Evolutionary conservation across 2,329 filamentous ascomycete species (phyloP), one percentile per base, ranked within the genome.

Genomic region (Aspergillus sp.): DNA sequence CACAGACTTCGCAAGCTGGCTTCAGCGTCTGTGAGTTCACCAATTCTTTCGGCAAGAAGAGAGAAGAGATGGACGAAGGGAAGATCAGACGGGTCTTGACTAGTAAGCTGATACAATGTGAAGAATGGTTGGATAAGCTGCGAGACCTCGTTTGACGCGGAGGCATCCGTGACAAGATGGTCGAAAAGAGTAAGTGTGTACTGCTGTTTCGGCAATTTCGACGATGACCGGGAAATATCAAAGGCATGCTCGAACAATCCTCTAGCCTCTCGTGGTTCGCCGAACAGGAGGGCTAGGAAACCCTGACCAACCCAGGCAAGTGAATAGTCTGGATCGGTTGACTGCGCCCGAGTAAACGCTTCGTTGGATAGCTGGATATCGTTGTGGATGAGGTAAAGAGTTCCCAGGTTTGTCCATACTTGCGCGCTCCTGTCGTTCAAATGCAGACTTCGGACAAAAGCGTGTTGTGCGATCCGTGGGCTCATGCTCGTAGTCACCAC

Each of bases 241-340:
- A 97, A 95, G 0, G 95, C 94, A 73, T 99, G 95, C 1, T 91
- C 93, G 72, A 97, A 97, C 9, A 98, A 85, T 11, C 89, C 88
- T 23, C 92, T 85, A 1, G 94, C 93, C 77, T 97, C 93, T 63
- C 86, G 87, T 0, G 80, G 69, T 64, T 96, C 89, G 1, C 91
- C 93, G 54, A 87, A 85, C 30, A 94, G 80, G 17, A 93, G 82
- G 4, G 95, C 93, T 56, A 98, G 84, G 28, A 97, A 84, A 0
- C 92, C 94, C 77, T 98, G 94, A 1, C 95, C 95, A 7, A 98
- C 81, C 96, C 95, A 99, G 17, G 93, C 94, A 71, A 94, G 88
- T 0, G 93, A 89, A 72, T 94, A 97, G 66, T 97, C 94, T 0
- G 96, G 95, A 74, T 99, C 96, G 4, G 91, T 91, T 1, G 93